Conservation (phyloP, 441 rosid genomes). For the Populus hybrid region DNA sequence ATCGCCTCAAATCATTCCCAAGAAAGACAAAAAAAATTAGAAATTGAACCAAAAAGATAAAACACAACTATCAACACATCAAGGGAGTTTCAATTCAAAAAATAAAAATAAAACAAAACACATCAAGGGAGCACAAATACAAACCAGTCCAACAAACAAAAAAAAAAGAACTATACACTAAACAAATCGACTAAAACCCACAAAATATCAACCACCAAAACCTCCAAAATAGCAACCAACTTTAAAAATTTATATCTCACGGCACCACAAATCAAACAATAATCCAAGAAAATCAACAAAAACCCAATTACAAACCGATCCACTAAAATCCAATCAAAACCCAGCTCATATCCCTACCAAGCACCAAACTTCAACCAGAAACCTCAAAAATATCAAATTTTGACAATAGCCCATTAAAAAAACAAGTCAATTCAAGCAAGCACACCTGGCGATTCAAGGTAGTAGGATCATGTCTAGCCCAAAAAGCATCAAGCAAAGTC, state of each 20-base stretch:
- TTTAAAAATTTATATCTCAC: neutral
- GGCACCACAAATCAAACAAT: neutral
- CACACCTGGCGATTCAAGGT: conserved; percentile 81
- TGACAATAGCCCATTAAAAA: neutral
- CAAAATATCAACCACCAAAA: neutral
- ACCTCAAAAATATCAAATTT: neutral
- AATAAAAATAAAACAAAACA: too few species aligned
- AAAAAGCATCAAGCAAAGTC: conserved; percentile 64
- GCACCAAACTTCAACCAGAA: neutral
- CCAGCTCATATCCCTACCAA: neutral
- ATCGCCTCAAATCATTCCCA: neutral
- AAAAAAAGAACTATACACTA: neutral
- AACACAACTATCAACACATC: neutral
- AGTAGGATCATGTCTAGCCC: conserved; percentile 89
- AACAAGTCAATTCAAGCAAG: neutral
- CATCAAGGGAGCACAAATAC: neutral
- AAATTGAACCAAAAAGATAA: neutral
- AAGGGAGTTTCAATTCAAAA: neutral
- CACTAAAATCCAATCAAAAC: neutral
- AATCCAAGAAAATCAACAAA: neutral
- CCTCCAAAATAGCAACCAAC: neutral
- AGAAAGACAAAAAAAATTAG: neutral
- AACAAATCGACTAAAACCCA: neutral
- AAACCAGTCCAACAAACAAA: neutral
- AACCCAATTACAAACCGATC: neutral